Conservation (phyloP, 768 basidiomycete species). For the Galerina marginata region DNA sequence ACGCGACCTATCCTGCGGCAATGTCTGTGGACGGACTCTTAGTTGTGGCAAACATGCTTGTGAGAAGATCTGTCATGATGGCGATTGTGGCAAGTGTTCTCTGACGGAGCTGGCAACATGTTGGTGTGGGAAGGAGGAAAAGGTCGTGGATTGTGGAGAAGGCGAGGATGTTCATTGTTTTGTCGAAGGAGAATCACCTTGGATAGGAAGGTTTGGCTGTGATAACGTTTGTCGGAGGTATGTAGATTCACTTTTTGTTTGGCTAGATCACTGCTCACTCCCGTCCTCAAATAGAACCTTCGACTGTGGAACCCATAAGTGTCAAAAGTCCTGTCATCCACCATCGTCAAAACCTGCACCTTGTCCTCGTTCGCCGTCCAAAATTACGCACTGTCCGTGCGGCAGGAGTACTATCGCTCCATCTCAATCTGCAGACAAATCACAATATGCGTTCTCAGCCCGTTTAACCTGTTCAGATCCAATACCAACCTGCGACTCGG, state of each 20-base stretch:
- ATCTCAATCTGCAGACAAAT: slow-evolving; percentile 28
- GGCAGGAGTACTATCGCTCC: slow-evolving; percentile 63
- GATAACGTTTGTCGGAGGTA: slow-evolving; percentile 62
- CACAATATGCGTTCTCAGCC: slow-evolving; percentile 41
- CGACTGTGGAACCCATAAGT: slow-evolving; percentile 80
- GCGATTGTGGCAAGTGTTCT: slow-evolving; percentile 71
- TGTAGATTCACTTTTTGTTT: slow-evolving; percentile 13
- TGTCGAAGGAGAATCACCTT: slow-evolving; percentile 49
- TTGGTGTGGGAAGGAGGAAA: slow-evolving; percentile 78
- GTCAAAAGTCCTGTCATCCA: slow-evolving; percentile 79
- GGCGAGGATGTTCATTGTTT: slow-evolving; percentile 49
- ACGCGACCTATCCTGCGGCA: slow-evolving; percentile 48
- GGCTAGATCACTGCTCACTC: neutral
- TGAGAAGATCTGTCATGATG: slow-evolving; percentile 72
- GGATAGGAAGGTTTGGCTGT: slow-evolving; percentile 73
- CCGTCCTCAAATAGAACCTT: slow-evolving; percentile 52
- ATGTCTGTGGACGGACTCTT: slow-evolving; percentile 52
- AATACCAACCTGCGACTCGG: slow-evolving; percentile 78
- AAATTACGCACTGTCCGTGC: slow-evolving; percentile 82
- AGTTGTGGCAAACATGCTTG: slow-evolving; percentile 79
- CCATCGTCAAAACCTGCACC: slow-evolving; percentile 58
- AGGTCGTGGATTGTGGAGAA: slow-evolving; percentile 69
- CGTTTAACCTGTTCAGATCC: slow-evolving; percentile 70
- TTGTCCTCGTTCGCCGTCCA: slow-evolving; percentile 77
- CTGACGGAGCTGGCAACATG: slow-evolving; percentile 62